Evolutionary conservation across 1,284 basidiomycete genomes (phyloP), one percentile per base, ranked within the genome.

Genomic region (Agroathelia rolfsii): DNA sequence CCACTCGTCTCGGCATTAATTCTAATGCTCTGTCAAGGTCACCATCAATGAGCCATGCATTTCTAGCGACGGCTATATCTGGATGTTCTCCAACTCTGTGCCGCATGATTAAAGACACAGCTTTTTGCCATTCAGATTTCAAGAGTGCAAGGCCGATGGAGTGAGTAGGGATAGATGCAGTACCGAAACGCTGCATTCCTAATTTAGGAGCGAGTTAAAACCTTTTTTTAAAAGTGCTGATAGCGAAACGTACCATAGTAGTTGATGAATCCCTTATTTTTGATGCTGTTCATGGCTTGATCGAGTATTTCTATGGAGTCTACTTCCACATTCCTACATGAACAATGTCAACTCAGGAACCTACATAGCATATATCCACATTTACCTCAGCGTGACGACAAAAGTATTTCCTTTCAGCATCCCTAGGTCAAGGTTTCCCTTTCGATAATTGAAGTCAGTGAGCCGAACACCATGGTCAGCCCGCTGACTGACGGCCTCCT

Each of bases 171-270:
- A 98, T 81, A 8, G 88, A 78, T 5, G 94, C 90, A 1, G 94
- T 98, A 19, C 95, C 95, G 56, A 99, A 99, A 11, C 95, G 80
- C 53, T 99, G 95, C 94, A 98, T 96, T 24, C 92, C 86, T 89
- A 34, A 15, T 15, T 13, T 27, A 10, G 21, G 27, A 30, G 28
- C 33, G 26, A 30, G n/a, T n/a, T n/a, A n/a, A n/a, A n/a, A n/a
- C n/a, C n/a, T n/a, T n/a, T n/a, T n/a, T n/a, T n/a, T n/a, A 16
- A 28, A 20, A 28, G 12, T 18, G 12, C 28, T 18, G 17, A 16
- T 22, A 26, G 11, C 35, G 14, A 19, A 16, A 37, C 51, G 27
- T 58, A 84, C 89, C 94, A 52, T 95, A 99, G 52, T 96, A 99
- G 55, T 99, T 99, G 55, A 99, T 86, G 56, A 97, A 97, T 0